Evolutionary conservation across 495 filamentous ascomycete species (phyloP), one percentile per base, ranked within the genome.

Genomic region (Hyaloscypha variabilis): DNA sequence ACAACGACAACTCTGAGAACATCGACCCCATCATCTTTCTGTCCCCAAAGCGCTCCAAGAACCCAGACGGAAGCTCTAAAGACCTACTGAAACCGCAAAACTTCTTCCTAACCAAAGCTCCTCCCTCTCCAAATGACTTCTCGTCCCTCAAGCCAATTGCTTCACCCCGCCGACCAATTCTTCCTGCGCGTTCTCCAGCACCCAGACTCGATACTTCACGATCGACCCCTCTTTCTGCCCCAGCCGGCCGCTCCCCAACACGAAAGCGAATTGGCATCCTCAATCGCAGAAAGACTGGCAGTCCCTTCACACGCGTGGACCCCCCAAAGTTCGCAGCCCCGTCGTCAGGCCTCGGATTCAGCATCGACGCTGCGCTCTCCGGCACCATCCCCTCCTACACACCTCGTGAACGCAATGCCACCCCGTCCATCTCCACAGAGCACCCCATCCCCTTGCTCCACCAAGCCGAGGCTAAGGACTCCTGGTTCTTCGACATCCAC

Each of bases 401-500:
- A 3, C 73, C 77, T 25, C 78, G 75, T 25, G 65, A 29, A 39
- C 25, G 51, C 34, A 46, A 34, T 61, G 19, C n/a, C 21, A 6
- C 21, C 46, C 19, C 25, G 36, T 19, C 34, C 51, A 6, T 31
- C 29, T 25, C 50, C 17, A 62, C 66, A 29, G 49, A 31, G 10
- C 31, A 60, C 5, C 60, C 55, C 19, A 25, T 46, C 13, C 39
- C 39, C 39, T 14, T 46, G 17, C 28, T 65, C 71, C 69, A 61
- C 66, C 76, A 82, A 51, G 63, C 83, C 14, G 81, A 83, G 58
- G 74, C 79, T 52, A 86, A 83, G 26, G 85, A 86, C 25, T 84
- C 84, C 19, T 97, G 94, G 94, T 89, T 89, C 78, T 98, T 98
- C 74, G 88, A 93, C 50, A 98, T 99, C 75, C 88, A 99, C 72